Evolutionary conservation across 257 asterid species (phyloP), one percentile per base, ranked within the genome.

Genomic region (Solanum virginianum): DNA sequence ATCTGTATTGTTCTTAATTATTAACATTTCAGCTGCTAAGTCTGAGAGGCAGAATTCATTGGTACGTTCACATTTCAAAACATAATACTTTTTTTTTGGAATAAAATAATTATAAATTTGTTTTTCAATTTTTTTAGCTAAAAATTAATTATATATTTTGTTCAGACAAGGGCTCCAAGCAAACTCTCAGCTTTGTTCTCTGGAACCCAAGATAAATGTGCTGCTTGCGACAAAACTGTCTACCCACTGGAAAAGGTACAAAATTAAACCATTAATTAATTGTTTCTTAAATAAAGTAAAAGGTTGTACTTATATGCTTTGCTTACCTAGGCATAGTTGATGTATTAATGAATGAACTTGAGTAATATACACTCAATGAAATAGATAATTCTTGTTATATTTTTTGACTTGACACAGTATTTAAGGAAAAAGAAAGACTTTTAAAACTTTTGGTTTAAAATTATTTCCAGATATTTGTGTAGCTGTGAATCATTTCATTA

Each of bases 191-290:
- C 94, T 60, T 77, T 94, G 90, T 94, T 94, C 90, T 89, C 89
- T 80, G 97, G 98, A 69, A 94, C 98, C 24, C 93, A 86, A 85
- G 98, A 94, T 47, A 94, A 94, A 89, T 94, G 98, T 81, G 87
- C 94, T 82, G 92, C 94, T 62, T 94, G 97, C 85, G 57, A 80
- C 91, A 94, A 93, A 86, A 92, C 94, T 14, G 98, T 94, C n/a
- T 94, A 94, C 70, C 98, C 98, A 10, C 80, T 94, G 72, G 97
- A 93, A 86, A 94, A 93, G 68, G 68, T 60, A 22, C 36, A 60
- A 60, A 60, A 60, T 60, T 60, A 60, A n/a, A 2, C 59, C 57
- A n/a, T 51, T n/a, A 3, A 29, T 11, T 22, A 59, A 60, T 36
- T 32, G 36, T 32, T 32, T 32, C 36, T 3, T 32, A 32, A 32